Percentiles rank a stretch among this genome's conserved stretches.
These are phyloP conservation scores for Gossypium gossypioides DNA, from an alignment of 441 rosid species.

Conservation along the genomic window DNA sequence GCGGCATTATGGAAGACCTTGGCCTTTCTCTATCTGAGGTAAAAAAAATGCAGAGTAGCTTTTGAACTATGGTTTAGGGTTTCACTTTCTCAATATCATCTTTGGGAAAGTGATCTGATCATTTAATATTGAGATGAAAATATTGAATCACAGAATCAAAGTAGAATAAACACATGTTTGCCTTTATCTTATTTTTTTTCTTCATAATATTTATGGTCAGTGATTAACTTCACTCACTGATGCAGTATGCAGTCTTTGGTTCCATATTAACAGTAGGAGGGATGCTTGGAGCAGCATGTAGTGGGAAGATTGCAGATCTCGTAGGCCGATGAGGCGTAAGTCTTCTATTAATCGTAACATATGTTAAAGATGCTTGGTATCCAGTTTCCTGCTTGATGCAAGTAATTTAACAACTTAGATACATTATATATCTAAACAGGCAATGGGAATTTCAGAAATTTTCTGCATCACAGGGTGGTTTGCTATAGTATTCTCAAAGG, in stretches of 20 bases:
- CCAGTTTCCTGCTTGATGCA: background rate
- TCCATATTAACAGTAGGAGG: constrained; percentile 72
- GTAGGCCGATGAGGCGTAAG: constrained; percentile 64
- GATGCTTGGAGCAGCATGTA: constrained; percentile 66
- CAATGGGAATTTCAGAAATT: constrained; percentile 54
- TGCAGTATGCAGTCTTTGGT: constrained; percentile 73
- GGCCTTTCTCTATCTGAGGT: constrained; percentile 23
- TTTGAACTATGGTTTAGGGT: background rate
- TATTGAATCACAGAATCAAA: background rate
- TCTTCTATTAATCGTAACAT: background rate
- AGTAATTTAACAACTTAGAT: background rate
- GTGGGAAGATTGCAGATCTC: constrained; percentile 59
- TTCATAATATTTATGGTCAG: background rate
- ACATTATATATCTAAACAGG: constrained; percentile 25
- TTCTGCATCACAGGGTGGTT: constrained; percentile 51
- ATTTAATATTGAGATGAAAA: background rate
- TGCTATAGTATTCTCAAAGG: constrained; percentile 44
- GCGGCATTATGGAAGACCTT: constrained; percentile 25
- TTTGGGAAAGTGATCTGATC: background rate
- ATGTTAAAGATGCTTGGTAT: background rate
- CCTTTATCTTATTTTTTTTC: background rate
- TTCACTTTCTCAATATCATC: background rate
- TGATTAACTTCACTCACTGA: background rate
- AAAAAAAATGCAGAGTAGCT: background rate
- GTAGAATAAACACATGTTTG: background rate